Percentiles rank a stretch among this genome's conserved stretches.
phyloP scores from a whole-genome alignment of 2,329 filamentous ascomycete genomes.

The Lasiodiplodia theobromae region DNA sequence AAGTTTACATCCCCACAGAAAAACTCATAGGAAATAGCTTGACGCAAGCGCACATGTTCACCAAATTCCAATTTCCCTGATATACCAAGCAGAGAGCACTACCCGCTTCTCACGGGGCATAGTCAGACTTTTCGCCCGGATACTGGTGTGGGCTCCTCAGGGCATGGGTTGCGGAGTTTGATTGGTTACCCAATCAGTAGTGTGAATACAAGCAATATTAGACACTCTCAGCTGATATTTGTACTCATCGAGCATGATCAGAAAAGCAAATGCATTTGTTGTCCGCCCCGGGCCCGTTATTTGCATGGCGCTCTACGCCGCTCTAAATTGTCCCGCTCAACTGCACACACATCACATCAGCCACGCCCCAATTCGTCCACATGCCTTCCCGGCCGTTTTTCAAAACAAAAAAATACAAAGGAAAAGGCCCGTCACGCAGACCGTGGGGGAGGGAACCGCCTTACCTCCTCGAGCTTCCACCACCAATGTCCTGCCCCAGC shows the following conservation, averaged over 20 bases:
- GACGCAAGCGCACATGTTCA: no score
- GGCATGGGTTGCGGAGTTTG: neutral
- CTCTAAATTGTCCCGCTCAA: neutral
- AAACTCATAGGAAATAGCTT: no score
- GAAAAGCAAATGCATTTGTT: neutral
- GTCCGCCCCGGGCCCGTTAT: neutral
- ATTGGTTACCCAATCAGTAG: no score
- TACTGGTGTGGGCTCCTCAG: neutral
- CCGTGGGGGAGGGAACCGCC: neutral
- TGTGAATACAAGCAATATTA: neutral
- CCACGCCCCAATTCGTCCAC: neutral
- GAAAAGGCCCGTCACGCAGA: no score
- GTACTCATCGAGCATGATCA: neutral
- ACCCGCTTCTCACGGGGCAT: no score
- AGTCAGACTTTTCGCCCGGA: no score
- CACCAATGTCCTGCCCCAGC: conserved; percentile 60
- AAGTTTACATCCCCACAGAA: no score
- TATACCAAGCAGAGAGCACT: no score
- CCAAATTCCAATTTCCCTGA: no score
- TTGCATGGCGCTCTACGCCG: neutral
- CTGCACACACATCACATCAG: conserved; percentile 13
- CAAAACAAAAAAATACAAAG: neutral
- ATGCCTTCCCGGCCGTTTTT: neutral
- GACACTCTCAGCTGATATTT: neutral
- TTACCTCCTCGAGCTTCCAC: conserved; percentile 44